Conservation (phyloP, 2,329 filamentous ascomycete species). For the Ceratocystis smalleyi region DNA sequence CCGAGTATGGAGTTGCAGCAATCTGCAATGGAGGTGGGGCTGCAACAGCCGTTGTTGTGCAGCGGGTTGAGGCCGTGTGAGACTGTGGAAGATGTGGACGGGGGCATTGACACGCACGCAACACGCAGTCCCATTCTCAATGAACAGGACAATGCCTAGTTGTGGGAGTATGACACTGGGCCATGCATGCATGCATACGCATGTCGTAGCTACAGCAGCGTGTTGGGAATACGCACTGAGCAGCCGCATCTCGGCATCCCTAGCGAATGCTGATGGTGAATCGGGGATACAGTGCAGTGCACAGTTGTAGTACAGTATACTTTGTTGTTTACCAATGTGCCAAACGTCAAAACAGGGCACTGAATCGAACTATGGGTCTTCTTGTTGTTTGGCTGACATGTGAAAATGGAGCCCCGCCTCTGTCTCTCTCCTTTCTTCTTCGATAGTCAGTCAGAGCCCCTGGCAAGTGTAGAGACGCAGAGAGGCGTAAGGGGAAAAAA, state of each 20-base stretch:
- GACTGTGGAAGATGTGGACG: not conserved
- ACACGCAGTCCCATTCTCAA: not conserved
- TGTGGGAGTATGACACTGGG: not conserved
- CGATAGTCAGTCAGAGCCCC: not conserved
- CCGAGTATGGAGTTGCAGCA: slow-evolving; percentile 86
- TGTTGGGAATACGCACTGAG: not conserved
- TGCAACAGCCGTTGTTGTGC: slow-evolving; percentile 79
- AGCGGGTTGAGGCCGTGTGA: slow-evolving; percentile 52
- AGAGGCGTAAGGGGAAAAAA: too few species aligned
- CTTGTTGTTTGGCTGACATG: slow-evolving; percentile 7
- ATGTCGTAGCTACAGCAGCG: not conserved
- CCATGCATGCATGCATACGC: not conserved
- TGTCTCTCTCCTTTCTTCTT: not conserved
- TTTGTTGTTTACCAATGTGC: not conserved
- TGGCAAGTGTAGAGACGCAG: too few species aligned
- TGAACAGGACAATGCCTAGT: not conserved
- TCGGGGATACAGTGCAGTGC: not conserved
- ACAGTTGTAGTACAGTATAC: not conserved
- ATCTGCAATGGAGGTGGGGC: slow-evolving; percentile 96
- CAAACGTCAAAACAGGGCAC: slow-evolving; percentile 2
- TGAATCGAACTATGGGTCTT: not conserved
- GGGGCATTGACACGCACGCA: not conserved
- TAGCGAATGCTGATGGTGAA: not conserved
- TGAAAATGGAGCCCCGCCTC: slow-evolving; percentile 13
- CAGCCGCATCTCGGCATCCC: not conserved